phyloP scores from a whole-genome alignment of 2,329 filamentous ascomycete species.

The Rasamsonia emersonii region DNA sequence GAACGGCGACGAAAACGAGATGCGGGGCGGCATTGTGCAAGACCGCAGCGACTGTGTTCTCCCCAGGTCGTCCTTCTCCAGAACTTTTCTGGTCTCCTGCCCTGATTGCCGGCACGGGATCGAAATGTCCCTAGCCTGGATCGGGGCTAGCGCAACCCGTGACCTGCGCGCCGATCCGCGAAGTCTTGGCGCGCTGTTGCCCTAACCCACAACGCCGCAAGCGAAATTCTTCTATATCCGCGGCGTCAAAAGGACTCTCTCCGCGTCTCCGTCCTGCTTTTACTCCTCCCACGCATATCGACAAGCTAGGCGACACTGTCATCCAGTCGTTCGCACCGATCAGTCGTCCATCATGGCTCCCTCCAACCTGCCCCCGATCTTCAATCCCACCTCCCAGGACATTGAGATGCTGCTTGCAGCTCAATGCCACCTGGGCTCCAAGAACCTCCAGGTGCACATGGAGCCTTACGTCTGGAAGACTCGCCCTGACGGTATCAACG shows the following conservation, averaged over 20 bases:
- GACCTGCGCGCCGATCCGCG: slow-evolving; percentile 3
- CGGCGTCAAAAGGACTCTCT: slow-evolving; percentile 16
- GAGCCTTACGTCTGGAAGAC: slow-evolving; percentile 99
- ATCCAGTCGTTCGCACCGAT: slow-evolving; percentile 25
- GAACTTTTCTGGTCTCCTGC: slow-evolving; percentile 11
- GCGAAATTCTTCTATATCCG: slow-evolving; percentile 25
- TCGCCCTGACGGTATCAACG: slow-evolving; percentile 94
- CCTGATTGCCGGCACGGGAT: slow-evolving; percentile 6
- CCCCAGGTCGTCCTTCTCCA: slow-evolving; percentile 9
- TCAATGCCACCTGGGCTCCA: slow-evolving; percentile 92
- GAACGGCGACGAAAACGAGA: slow-evolving; percentile 53
- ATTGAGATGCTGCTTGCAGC: slow-evolving; percentile 99
- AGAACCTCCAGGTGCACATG: slow-evolving; percentile 99
- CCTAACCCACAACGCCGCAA: slow-evolving; percentile 32
- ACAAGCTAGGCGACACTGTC: slow-evolving; percentile 37
- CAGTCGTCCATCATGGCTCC: slow-evolving; percentile 79
- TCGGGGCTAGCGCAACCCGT: slow-evolving; percentile 10
- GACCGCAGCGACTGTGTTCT: slow-evolving; percentile 10
- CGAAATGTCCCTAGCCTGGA: slow-evolving; percentile 17
- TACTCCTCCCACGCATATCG: slow-evolving; percentile 25
- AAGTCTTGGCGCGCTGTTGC: slow-evolving; percentile 21
- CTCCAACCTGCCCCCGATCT: slow-evolving; percentile 83
- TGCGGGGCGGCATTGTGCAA: slow-evolving; percentile 57
- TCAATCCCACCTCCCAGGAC: slow-evolving; percentile 96
- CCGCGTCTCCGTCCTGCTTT: slow-evolving; percentile 22